These are phyloP conservation scores for Mortierella sp. DNA, from an alignment of 371 early-diverging fungal genomes.

Conservation along the genomic window DNA sequence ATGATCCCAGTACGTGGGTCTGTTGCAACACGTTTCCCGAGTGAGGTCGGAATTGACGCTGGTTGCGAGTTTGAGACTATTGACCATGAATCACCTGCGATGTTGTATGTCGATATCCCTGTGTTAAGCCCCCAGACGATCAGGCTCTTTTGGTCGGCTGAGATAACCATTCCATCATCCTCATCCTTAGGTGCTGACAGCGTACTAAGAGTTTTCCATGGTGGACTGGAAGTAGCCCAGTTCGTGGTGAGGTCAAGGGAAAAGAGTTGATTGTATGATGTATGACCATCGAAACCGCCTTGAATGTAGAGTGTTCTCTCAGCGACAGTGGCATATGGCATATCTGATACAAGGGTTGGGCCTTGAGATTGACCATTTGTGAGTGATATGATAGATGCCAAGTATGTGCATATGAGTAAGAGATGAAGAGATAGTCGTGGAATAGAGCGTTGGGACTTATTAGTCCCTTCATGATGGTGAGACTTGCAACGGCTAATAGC, in stretches of 20 bases:
- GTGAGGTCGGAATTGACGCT: too few species aligned
- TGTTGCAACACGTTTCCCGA: too few species aligned
- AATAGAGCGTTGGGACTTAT: too few species aligned
- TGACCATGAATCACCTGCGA: not conserved
- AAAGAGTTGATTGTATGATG: not conserved
- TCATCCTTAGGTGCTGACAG: not conserved
- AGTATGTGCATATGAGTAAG: too few species aligned
- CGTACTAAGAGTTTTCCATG: not conserved
- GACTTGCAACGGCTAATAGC: too few species aligned
- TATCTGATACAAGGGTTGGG: not conserved
- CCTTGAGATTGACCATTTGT: not conserved
- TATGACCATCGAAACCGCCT: not conserved
- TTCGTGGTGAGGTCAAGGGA: not conserved
- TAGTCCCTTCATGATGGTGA: too few species aligned
- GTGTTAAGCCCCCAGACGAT: not conserved
- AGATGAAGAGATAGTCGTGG: too few species aligned
- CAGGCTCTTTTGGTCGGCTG: not conserved
- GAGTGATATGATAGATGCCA: too few species aligned
- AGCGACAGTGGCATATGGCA: not conserved
- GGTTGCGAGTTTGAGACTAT: too few species aligned
- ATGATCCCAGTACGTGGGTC: too few species aligned
- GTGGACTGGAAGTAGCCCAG: not conserved
- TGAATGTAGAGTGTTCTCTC: conserved; percentile 6
- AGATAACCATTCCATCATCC: not conserved
- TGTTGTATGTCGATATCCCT: not conserved